These are phyloP conservation scores for Hyparrhenia diplandra DNA, from an alignment of 176 grass and related monocot species.

Conservation along the genomic window DNA sequence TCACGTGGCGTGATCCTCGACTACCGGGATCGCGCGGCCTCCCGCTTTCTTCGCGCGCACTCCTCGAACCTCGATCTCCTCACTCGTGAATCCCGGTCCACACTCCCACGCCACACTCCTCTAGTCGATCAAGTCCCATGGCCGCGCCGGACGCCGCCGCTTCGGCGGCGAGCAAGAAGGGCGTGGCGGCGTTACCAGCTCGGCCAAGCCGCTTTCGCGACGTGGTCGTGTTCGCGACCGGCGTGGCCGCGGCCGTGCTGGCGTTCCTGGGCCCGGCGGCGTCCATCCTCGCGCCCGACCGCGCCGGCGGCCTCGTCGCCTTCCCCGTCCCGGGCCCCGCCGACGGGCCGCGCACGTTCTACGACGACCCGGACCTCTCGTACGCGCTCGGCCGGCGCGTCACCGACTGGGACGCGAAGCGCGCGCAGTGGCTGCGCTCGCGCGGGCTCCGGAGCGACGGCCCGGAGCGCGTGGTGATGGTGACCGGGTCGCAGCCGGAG, in stretches of 20 bases:
- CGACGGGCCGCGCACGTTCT: slow-evolving; percentile 24
- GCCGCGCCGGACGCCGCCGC: slow-evolving; percentile 18
- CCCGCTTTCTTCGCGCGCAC: neutral
- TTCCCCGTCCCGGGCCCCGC: neutral
- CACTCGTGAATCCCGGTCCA: neutral
- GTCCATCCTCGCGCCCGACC: too few species aligned
- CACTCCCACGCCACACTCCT: too few species aligned
- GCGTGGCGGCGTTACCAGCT: neutral
- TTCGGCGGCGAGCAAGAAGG: neutral
- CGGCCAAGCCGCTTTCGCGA: neutral
- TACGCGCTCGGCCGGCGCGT: slow-evolving; percentile 46
- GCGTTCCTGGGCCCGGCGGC: slow-evolving; percentile 32
- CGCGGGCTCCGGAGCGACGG: neutral
- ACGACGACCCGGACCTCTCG: slow-evolving; percentile 50
- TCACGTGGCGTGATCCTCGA: neutral
- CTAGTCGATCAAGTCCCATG: neutral
- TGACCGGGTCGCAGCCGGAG: slow-evolving; percentile 60
- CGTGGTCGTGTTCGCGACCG: slow-evolving; percentile 52
- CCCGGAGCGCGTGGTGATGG: slow-evolving; percentile 46
- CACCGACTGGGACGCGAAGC: slow-evolving; percentile 63
- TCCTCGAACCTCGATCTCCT: neutral
- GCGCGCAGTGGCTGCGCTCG: slow-evolving; percentile 46
- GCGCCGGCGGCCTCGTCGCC: neutral
- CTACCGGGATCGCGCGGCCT: neutral
- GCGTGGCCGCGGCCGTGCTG: slow-evolving; percentile 40